These are phyloP conservation scores for Penium margaritaceum DNA, from an alignment of 139 green algal species.

Conservation along the genomic window DNA sequence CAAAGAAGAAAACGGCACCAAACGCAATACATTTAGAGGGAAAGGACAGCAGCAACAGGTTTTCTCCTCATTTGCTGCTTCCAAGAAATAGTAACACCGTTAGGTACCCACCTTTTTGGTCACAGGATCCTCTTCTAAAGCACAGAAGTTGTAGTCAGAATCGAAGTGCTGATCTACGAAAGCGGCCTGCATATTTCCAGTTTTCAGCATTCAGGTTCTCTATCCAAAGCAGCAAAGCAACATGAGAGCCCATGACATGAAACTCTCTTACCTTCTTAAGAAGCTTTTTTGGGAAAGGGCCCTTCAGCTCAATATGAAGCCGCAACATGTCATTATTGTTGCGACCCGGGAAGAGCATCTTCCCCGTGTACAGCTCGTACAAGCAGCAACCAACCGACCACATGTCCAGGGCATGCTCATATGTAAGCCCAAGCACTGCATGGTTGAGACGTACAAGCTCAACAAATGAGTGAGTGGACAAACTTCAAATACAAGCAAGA, in stretches of 20 bases:
- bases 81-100: no score
- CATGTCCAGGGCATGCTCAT: conserved; percentile 89
- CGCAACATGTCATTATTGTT: conserved; percentile 98
- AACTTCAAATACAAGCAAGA: neutral
- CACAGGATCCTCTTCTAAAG: conserved; percentile 45
- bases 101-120: conserved; percentile 45
- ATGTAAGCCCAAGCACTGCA: conserved; percentile 79
- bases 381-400: conserved; percentile 88
- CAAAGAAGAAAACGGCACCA: no score
- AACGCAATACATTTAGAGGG: neutral
- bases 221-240: conserved; percentile 6
- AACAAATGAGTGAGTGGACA: no score
- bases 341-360: conserved; percentile 87
- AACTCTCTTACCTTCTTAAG: conserved; percentile 57
- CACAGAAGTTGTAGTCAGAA: conserved; percentile 26
- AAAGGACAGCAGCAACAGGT: neutral
- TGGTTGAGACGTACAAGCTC: no score
- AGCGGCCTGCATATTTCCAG: conserved; percentile 6
- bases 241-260: conserved; percentile 42
- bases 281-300: conserved; percentile 88
- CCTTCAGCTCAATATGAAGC: conserved; percentile 92
- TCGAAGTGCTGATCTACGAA: conserved; percentile 54
- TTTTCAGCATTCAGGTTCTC: no score
- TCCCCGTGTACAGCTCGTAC: conserved; percentile 94
- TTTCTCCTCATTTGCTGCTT: no score